Evolutionary conservation across 208 protist species (phyloP).

Genomic region (Balamuthia mandrillaris): DNA sequence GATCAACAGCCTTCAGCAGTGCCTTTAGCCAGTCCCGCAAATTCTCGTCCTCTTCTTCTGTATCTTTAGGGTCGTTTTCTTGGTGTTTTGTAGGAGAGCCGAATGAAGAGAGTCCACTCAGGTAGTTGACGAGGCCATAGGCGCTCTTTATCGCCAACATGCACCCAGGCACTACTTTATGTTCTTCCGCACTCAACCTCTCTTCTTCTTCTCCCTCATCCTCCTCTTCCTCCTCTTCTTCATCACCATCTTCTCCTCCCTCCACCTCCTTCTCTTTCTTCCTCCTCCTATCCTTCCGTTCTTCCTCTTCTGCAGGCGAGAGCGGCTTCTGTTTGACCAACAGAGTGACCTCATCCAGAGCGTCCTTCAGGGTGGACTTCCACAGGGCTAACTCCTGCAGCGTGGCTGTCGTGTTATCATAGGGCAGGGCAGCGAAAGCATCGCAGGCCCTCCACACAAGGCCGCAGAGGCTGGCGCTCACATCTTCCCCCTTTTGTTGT

Average conservation of each 20-base stretch:
- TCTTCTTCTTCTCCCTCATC: not conserved
- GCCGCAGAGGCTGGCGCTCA: no score
- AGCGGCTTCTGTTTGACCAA: not conserved
- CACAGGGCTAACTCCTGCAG: not conserved
- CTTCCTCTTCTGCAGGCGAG: not conserved
- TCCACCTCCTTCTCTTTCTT: no score
- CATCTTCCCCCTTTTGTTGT: no score
- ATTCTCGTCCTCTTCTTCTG: no score
- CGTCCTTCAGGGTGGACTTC: not conserved
- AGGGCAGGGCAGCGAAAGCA: no score
- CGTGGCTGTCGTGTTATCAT: not conserved
- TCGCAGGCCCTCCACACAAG: no score
- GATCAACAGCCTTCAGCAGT: no score
- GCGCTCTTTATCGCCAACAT: slow-evolving; percentile 9
- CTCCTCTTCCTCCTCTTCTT: no score
- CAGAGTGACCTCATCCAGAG: not conserved
- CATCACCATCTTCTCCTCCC: not conserved
- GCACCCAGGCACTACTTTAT: slow-evolving; percentile 5
- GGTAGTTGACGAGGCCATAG: slow-evolving; percentile 26
- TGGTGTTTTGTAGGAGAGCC: no score
- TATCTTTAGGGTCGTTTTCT: no score
- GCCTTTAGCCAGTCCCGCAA: no score
- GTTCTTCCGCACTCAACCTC: not conserved
- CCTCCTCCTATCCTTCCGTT: not conserved
- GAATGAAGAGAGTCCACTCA: no score